Conservation (phyloP, 176 grass and related monocot species). For the Carex pumila region DNA sequence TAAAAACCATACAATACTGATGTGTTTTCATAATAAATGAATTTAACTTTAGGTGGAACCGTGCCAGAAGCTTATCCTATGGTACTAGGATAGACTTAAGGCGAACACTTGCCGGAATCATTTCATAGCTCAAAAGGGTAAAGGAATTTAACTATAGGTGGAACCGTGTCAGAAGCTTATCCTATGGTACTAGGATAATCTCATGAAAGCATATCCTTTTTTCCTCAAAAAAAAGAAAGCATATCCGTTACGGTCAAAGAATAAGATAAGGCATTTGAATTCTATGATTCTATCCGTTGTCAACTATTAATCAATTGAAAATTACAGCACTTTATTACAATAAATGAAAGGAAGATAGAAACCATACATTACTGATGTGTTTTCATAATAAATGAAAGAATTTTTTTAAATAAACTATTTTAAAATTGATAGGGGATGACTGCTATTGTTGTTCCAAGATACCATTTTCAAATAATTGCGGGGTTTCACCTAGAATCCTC, state of each 20-base stretch:
- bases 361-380: neutral
- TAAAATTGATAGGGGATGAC: neutral
- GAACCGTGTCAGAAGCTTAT: neutral
- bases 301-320: conserved; percentile 4
- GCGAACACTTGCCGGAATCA: no score
- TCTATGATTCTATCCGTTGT: conserved; percentile 4
- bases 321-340: neutral
- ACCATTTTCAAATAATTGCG: neutral
- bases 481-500: neutral
- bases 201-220: neutral
- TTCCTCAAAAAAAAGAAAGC: no score
- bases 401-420: neutral
- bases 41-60: no score
- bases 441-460: neutral
- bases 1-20: no score
- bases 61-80: no score
- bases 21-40: no score
- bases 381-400: neutral
- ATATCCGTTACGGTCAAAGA: neutral
- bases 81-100: no score
- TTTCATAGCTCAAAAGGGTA: neutral
- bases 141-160: neutral
- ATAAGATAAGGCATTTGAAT: neutral
- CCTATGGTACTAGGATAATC: neutral
- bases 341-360: neutral